Percentiles rank a stretch among this genome's conserved stretches.
Evolutionary conservation across 768 basidiomycete species (phyloP).

Genomic region (Podaxis sp.): DNA sequence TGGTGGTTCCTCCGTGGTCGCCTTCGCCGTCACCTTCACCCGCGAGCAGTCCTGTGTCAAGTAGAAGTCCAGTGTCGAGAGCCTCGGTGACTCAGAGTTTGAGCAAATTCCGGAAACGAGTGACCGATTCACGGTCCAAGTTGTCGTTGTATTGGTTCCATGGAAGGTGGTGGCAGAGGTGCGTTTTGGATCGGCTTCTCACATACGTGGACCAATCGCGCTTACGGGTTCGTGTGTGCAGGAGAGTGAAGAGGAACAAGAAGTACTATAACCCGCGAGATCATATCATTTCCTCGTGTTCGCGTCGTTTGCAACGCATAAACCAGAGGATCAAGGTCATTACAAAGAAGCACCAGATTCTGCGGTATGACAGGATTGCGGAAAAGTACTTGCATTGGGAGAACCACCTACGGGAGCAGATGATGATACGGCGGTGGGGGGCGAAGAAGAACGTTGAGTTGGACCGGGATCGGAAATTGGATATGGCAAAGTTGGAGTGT

Average conservation of each 20-base stretch:
- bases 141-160: conserved; percentile 5
- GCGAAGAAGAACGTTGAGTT: conserved; percentile 6
- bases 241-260: neutral
- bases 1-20: neutral
- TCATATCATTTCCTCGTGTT: conserved; percentile 6
- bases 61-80: neutral
- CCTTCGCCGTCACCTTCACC: conserved; percentile 1
- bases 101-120: conserved; percentile 1
- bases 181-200: neutral
- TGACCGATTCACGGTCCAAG: neutral
- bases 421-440: conserved; percentile 9
- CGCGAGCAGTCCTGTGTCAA: neutral
- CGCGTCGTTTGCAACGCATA: conserved; percentile 8
- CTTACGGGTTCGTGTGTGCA: neutral
- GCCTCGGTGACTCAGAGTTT: neutral
- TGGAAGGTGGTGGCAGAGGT: conserved; percentile 9
- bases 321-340: conserved; percentile 4
- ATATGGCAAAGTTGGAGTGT: neutral
- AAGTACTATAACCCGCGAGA: neutral
- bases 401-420: conserved; percentile 9
- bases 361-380: conserved; percentile 10
- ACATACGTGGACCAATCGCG: neutral
- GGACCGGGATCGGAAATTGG: conserved; percentile 1
- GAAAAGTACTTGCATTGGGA: conserved; percentile 13
- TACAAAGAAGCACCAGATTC: conserved; percentile 12